Conservation (phyloP, 192 early-diverging fungal species). For the Backusella australiensis region DNA sequence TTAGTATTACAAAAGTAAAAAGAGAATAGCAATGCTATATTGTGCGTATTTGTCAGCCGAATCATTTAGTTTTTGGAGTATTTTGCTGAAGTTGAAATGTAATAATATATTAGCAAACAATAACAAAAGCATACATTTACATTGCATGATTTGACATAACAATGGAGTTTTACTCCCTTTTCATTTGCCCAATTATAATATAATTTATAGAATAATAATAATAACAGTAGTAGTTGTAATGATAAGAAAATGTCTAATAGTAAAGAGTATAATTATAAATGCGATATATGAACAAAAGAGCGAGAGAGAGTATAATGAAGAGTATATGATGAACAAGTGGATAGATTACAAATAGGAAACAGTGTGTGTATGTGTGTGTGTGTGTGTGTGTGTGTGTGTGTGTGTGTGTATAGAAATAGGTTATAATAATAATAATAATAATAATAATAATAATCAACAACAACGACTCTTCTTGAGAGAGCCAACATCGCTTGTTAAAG, state of each 20-base stretch:
- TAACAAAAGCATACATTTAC: neutral
- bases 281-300: constrained; percentile 2
- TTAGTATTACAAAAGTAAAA: neutral
- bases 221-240: neutral
- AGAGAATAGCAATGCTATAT: neutral
- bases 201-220: neutral
- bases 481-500: constrained; percentile 1
- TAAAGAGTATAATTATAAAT: neutral
- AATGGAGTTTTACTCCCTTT: too few relatives aligned
- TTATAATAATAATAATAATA: too few relatives aligned
- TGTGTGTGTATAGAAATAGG: neutral
- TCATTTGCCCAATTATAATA: too few relatives aligned
- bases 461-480: neutral
- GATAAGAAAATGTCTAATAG: neutral
- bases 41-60: neutral
- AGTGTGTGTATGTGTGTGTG: neutral
- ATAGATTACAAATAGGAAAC: neutral
- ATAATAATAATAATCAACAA: neutral
- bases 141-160: neutral
- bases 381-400: neutral
- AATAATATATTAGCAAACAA: too few relatives aligned
- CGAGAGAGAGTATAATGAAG: neutral
- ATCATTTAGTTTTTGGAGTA: neutral
- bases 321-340: neutral
- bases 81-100: neutral